Evolutionary conservation across 2,329 filamentous ascomycete genomes (phyloP), one percentile per base, ranked within the genome.

Genomic region (Fusarium coicis): DNA sequence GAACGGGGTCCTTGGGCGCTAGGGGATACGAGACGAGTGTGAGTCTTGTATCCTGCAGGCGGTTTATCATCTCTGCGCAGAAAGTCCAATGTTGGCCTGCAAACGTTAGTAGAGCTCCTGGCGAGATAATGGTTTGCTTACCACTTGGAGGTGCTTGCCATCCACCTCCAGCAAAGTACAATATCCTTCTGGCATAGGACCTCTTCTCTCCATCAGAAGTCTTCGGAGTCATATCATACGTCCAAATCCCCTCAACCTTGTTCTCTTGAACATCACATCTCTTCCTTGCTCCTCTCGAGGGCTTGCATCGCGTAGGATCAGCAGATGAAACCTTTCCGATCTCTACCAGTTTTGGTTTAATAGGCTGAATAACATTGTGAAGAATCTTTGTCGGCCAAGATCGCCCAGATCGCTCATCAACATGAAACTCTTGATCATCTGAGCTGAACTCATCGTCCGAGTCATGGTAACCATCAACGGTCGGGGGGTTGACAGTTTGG

Each of bases 101-200:
- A 10, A 5, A 4, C 2, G 30, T 57, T 11, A 57, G 21, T 32
- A 30, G 10, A 4, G 7, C 0, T n/a, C 7, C 7, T 2, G 21
- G 7, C 0, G 14, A 42, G 6, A 11, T 0, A 9, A 12, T 10
- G 8, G 4, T 0, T 1, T 5, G 23, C 53, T 87, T 82, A 0
- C 78, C 72, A 7, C 82, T 83, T 0, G 89, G 85, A 0, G 86
- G 86, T 70, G 81, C 81, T 66, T 87, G 86, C 85, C 88, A 90
- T 7, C 86, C 87, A 11, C 88, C 88, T 4, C 88, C 89, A 0
- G 83, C 83, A 69, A 89, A 89, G 66, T 90, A 90, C 67, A 87
- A 85, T 30, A 91, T 77, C 10, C 78, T 68, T 0, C 69, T 64
- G 0, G 14, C 5, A 21, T 72, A 59, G 7, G 21, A 34, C 6